phyloP scores from a whole-genome alignment of 352 stramenopile genomes.

The Globisporangium mamillatum region DNA sequence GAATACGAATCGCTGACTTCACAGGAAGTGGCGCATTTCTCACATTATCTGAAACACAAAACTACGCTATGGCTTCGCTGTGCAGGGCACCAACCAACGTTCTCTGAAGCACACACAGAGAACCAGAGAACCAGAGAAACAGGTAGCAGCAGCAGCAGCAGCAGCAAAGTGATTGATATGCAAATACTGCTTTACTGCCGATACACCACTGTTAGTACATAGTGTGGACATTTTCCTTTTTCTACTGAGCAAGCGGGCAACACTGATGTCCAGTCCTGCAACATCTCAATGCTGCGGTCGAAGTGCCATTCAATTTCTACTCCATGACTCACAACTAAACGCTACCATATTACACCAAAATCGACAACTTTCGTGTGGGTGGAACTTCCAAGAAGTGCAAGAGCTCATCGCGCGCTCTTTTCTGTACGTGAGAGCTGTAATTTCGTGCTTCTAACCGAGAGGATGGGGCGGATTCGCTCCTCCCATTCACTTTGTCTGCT shows the following conservation, averaged over 20 bases:
- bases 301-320: no score
- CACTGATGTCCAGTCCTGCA: no score
- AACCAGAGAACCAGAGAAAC: no score
- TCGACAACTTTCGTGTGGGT: neutral
- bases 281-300: no score
- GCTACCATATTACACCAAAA: neutral
- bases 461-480: neutral
- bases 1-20: neutral
- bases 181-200: no score
- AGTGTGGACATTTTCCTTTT: no score
- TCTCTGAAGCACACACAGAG: neutral
- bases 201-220: no score
- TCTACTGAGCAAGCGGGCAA: no score
- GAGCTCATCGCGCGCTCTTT: neutral
- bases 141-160: no score
- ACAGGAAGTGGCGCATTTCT: neutral
- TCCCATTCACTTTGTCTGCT: neutral
- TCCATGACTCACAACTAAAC: neutral
- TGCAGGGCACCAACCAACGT: neutral
- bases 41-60: neutral
- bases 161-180: no score
- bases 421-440: neutral
- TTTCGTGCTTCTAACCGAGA: neutral
- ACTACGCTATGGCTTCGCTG: neutral
- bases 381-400: neutral